A percentile compares a stretch with the other conserved stretches of the same genome.
Evolutionary conservation across 495 filamentous ascomycete genomes (phyloP).

Genomic region (Geoglossum glabrum): DNA sequence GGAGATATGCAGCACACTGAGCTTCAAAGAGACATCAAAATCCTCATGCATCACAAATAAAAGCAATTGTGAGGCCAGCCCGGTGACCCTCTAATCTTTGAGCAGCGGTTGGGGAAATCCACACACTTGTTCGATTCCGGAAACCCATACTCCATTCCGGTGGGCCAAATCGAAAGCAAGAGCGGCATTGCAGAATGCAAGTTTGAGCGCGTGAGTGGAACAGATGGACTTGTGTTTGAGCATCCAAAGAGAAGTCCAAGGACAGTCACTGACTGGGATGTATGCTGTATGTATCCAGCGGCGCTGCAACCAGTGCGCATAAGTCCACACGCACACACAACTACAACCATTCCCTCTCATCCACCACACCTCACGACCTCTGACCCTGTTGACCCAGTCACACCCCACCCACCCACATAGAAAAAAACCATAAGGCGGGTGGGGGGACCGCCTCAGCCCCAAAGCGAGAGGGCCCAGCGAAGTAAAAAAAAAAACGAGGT

Average conservation of each 20-base stretch:
- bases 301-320: not conserved
- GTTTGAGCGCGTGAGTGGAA: not conserved
- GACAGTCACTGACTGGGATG: not conserved
- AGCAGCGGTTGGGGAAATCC: not conserved
- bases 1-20: not conserved
- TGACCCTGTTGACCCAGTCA: no score
- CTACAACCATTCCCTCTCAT: no score
- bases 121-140: not conserved
- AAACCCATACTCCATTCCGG: not conserved
- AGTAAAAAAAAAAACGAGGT: no score
- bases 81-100: not conserved
- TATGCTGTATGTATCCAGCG: not conserved
- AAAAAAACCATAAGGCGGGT: no score
- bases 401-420: no score
- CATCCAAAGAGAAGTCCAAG: not conserved
- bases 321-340: not conserved
- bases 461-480: no score
- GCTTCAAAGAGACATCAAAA: not conserved
- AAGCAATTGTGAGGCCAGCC: not conserved
- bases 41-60: not conserved
- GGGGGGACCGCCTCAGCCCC: no score
- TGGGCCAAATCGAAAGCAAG: not conserved
- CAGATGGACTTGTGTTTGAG: not conserved
- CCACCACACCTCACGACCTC: no score
- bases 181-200: not conserved